Evolutionary conservation across 805 yeast genomes (phyloP), one percentile per base, ranked within the genome.

Genomic region (Metschnikowia lachancei): DNA sequence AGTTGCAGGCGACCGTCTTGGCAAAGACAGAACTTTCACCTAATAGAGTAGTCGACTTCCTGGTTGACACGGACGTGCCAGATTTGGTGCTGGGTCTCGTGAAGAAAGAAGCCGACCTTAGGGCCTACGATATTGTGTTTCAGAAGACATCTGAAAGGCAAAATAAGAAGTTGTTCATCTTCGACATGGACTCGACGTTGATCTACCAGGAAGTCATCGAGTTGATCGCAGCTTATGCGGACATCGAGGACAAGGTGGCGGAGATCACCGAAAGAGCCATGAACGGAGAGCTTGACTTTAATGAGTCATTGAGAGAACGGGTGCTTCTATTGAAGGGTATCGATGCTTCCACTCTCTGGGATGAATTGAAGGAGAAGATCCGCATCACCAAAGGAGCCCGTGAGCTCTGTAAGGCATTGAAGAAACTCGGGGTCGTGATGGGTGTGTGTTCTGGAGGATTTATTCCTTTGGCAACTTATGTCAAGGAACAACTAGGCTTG

Each of bases 111-210:
- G 39, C 47, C 11, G 55, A 48, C 36, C 30, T n/a, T 9, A 31
- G 18, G 6, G 17, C 22, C 3, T 65, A 54, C 47, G 76, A 70
- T 54, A 51, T 70, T 9, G 56, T 69, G 6, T 57, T 70, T 46
- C 76, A 72, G 50, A 41, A 48, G 2, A 38, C 47, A 6, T 43
- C 35, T 5, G 36, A 50, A 5, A 58, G 77, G 43, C 51, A 57
- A 43, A 26, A 58, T 43, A 77, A 75, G 60, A 77, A 80, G 58
- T 71, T 94, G 41, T 83, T 87, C 51, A 87, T 95, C 10, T 94
- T 94, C 62, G 99, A 94, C 60, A 94, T 94, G 99, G 99, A 94
- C 70, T 90, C 97, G 0, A 94, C 99, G 0, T 71, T 94, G 61
- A 94, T 94, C 54, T 83, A 86, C 63, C 98, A 94, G 67, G 99